These are phyloP conservation scores for Myxozyma neotropica DNA, from an alignment of 805 yeast genomes.

Conservation along the genomic window DNA sequence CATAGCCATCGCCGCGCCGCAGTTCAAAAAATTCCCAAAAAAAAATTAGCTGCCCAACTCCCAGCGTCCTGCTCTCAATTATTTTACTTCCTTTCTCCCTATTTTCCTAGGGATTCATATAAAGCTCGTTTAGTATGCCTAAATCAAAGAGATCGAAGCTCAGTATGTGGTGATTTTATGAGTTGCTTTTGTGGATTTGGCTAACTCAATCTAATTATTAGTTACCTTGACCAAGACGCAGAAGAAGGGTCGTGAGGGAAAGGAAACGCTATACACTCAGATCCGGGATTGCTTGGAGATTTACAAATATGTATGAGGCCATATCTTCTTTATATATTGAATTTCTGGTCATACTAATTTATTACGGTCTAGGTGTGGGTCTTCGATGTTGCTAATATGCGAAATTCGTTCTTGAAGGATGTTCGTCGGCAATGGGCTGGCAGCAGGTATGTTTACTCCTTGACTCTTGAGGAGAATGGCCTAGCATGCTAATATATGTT, in stretches of 20 bases:
- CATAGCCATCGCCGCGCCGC: background rate
- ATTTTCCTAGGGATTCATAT: background rate
- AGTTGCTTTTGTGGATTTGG: too few relatives aligned
- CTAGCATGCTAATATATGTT: background rate
- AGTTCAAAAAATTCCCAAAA: constrained; percentile 5
- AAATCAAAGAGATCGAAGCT: constrained; percentile 96
- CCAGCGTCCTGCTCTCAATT: background rate
- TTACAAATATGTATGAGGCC: constrained; percentile 57
- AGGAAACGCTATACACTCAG: constrained; percentile 87
- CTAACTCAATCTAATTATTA: constrained; percentile 17
- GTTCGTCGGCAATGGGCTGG: constrained; percentile 92
- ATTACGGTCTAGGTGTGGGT: constrained; percentile 58
- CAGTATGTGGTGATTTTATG: constrained; percentile 37
- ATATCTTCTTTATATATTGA: background rate
- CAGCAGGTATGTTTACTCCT: constrained; percentile 48
- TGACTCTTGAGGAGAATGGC: too few relatives aligned
- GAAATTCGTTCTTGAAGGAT: constrained; percentile 94
- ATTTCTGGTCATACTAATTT: background rate
- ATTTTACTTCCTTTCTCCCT: background rate
- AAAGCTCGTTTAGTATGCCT: constrained; percentile 70
- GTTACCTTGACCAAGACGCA: constrained; percentile 95
- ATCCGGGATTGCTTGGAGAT: constrained; percentile 79
- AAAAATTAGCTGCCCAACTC: constrained; percentile 11
- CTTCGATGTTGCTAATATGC: constrained; percentile 82
- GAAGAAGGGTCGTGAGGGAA: constrained; percentile 91